These are phyloP conservation scores for Microsporum canis DNA, from an alignment of 2,329 filamentous ascomycete species.

Conservation along the genomic window DNA sequence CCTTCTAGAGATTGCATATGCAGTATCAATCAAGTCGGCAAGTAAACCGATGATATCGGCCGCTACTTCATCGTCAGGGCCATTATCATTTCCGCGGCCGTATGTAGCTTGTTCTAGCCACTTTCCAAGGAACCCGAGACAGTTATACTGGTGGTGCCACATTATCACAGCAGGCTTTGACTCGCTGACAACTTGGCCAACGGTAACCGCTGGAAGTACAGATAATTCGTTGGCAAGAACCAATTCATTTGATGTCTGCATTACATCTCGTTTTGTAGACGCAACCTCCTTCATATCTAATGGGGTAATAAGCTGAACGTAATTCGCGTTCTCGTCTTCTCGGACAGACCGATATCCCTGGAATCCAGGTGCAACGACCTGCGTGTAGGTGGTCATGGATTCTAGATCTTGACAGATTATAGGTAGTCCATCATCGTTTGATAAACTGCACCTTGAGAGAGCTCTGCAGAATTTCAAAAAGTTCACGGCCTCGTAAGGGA, in stretches of 20 bases:
- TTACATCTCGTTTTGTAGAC: constrained; percentile 6
- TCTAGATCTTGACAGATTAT: constrained; percentile 54
- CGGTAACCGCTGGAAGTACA: constrained; percentile 28
- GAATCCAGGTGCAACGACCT: constrained; percentile 61
- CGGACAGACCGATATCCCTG: constrained; percentile 63
- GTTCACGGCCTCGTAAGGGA: constrained; percentile 73
- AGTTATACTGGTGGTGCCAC: constrained; percentile 66
- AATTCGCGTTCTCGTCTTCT: constrained; percentile 77
- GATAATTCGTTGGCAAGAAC: constrained; percentile 29
- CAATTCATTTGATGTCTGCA: constrained; percentile 14
- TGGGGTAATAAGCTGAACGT: constrained; percentile 51
- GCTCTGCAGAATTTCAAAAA: constrained; percentile 62
- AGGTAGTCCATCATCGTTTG: constrained; percentile 39
- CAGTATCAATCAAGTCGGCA: constrained; percentile 52
- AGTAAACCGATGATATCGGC: constrained; percentile 65
- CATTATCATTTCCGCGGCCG: constrained; percentile 41
- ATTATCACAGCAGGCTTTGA: constrained; percentile 62
- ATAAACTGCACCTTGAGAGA: constrained; percentile 41
- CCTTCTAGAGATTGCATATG: constrained; percentile 19
- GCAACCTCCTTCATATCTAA: constrained; percentile 41
- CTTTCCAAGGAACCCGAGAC: constrained; percentile 66
- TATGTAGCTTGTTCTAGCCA: constrained; percentile 42
- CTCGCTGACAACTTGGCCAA: constrained; percentile 58
- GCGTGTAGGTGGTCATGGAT: constrained; percentile 62
- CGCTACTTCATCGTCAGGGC: constrained; percentile 49